Conservation (phyloP, 257 asterid species). For the Jacaranda copaia region DNA sequence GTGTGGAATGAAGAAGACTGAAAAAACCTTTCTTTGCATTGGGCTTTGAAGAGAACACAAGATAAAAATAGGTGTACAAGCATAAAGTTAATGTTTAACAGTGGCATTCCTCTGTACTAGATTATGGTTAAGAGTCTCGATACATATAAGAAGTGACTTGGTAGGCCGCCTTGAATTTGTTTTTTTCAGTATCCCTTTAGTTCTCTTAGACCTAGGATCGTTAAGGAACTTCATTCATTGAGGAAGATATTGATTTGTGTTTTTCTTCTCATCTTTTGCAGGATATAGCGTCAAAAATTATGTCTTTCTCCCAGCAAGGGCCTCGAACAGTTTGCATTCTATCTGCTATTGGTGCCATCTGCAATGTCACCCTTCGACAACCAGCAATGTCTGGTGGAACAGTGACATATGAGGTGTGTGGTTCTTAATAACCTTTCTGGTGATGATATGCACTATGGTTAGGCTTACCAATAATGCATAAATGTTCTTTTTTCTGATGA, state of each 20-base stretch:
- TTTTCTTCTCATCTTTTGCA: slow-evolving; percentile 43
- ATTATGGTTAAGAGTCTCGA: neutral
- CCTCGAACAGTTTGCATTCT: slow-evolving; percentile 86
- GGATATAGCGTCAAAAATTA: slow-evolving; percentile 81
- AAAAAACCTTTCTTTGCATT: neutral
- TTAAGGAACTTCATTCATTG: neutral
- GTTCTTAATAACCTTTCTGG: neutral
- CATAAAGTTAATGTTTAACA: neutral
- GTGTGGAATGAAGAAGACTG: no score
- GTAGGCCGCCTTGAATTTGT: slow-evolving; percentile 3
- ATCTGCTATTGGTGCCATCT: slow-evolving; percentile 83
- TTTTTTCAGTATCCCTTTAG: slow-evolving; percentile 4
- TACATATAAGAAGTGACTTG: neutral
- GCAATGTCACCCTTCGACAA: slow-evolving; percentile 83
- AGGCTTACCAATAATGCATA: neutral
- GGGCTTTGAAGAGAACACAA: neutral
- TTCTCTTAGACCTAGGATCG: neutral
- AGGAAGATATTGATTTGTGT: slow-evolving; percentile 17
- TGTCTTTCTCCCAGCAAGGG: slow-evolving; percentile 91
- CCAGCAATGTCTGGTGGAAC: slow-evolving; percentile 78
- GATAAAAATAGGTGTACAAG: neutral
- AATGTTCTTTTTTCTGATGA: neutral
- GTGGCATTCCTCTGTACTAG: neutral
- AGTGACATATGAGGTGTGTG: slow-evolving; percentile 83
- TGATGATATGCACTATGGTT: slow-evolving; percentile 5